Percentiles rank a stretch among this genome's conserved stretches.
Evolutionary conservation across 176 grass and related monocot species (phyloP).

Genomic region (Poa annua): DNA sequence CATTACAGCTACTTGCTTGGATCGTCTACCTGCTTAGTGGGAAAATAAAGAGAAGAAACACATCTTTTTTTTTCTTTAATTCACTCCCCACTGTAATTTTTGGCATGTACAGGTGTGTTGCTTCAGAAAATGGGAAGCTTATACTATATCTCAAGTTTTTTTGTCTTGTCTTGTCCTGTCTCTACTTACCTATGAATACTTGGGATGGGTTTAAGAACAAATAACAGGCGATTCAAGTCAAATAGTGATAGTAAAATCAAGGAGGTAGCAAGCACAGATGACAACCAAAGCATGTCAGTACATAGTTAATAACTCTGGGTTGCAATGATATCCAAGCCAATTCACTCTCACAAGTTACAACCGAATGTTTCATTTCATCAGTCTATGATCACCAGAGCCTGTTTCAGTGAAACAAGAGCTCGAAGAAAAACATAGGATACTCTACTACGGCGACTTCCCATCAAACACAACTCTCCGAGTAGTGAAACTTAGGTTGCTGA

Average conservation of each 20-base stretch:
- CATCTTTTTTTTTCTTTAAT: background rate
- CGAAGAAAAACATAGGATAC: background rate
- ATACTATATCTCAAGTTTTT: too few species aligned
- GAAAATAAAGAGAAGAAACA: background rate
- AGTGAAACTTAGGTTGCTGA: background rate
- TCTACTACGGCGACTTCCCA: slow-evolving; percentile 30
- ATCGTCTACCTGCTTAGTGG: background rate
- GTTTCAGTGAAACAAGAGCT: slow-evolving; percentile 22
- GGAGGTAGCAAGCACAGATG: background rate
- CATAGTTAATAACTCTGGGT: background rate
- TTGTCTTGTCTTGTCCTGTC: too few species aligned
- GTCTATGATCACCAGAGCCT: slow-evolving; percentile 35
- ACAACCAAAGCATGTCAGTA: slow-evolving; percentile 10
- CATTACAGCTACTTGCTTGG: background rate
- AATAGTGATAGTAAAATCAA: background rate
- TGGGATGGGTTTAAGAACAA: background rate
- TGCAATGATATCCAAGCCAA: slow-evolving; percentile 36
- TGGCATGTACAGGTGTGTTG: slow-evolving; percentile 2
- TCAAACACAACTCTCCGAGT: slow-evolving; percentile 11
- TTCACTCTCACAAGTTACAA: slow-evolving; percentile 27
- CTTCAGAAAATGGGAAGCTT: too few species aligned
- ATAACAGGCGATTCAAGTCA: background rate
- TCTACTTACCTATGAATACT: background rate
- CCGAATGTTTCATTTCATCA: slow-evolving; percentile 30
- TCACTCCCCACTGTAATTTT: slow-evolving; percentile 17